Evolutionary conservation across 176 grass and related monocot genomes (phyloP), one percentile per base, ranked within the genome.

Genomic region (Phyllostachys edulis): DNA sequence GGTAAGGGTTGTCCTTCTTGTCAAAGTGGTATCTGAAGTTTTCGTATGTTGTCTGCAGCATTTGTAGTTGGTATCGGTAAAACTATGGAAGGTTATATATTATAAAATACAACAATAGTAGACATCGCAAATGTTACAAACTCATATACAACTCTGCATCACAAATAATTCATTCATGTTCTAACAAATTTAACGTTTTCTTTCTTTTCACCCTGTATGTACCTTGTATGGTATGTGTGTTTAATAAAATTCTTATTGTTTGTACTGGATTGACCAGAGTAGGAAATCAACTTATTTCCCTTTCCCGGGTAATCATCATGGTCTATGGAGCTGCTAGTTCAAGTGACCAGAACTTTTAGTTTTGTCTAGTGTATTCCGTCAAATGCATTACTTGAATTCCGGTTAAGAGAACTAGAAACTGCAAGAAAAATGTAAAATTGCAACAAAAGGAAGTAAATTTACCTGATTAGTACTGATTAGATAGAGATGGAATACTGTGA

Each of bases 391-490:
- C 14, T 45, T 34, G 1, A 40, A 64, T 57, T 74, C 13, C 10
- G 56, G 18, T 73, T 70, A 46, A 39, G 23, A 26, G 52, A 64
- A 57, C 24, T 52, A 75, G 17, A 64, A 67, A 69, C 32, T 44
- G 18, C 29, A 81, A 51, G 1, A 71, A 21, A 40, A 77, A 38
- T 69, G 4, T 51, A 44, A 40, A 59, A 60, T 44, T 70, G 7
- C 54, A 82, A 24, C 13, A 67, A 6, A 73, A 40, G 32, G 63
- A 86, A 86, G 36, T 67, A 63, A 67, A 20, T 23, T 16, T 66
- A 88, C 89, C 87, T 94, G 87, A 88, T 94, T 94, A 74, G 89
- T 92, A 69, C 84, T 78, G 18, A 94, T 94, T 17, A 94, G 55
- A 66, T 94, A 94, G 45, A 94, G 81, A 63, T 94, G 92, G 73